Conservation (phyloP, 257 asterid genomes). For the Fraxinus quadrangulata region DNA sequence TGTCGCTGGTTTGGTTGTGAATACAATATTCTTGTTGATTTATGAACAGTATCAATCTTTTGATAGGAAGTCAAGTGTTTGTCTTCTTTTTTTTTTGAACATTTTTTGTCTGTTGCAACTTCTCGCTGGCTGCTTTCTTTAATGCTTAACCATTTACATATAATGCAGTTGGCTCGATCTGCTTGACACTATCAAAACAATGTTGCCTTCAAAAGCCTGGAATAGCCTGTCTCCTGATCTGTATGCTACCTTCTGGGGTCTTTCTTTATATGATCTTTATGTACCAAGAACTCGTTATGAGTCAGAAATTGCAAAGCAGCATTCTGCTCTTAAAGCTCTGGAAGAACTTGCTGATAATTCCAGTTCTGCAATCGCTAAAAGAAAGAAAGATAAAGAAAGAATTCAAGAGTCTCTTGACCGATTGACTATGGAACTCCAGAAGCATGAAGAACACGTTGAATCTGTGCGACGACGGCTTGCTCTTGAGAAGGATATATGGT, state of each 20-base stretch:
- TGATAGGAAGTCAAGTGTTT: background rate
- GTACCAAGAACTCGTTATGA: conserved; percentile 90
- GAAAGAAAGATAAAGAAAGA: conserved; percentile 98
- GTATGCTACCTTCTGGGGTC: conserved; percentile 99
- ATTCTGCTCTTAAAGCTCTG: conserved; percentile 86
- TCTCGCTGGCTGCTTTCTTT: conserved; percentile 22
- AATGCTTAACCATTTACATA: conserved; percentile 20
- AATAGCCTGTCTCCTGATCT: conserved; percentile 97
- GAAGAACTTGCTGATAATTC: conserved; percentile 97
- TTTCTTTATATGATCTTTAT: conserved; percentile 90
- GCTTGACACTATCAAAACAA: conserved; percentile 80
- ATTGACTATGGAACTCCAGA: conserved; percentile 71
- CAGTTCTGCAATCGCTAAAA: conserved; percentile 93
- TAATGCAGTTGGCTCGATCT: conserved; percentile 85
- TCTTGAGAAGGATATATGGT: conserved; percentile 94
- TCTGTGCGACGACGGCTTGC: conserved; percentile 89
- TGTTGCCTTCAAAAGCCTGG: conserved; percentile 98
- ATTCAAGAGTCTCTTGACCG: conserved; percentile 98
- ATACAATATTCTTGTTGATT: conserved; percentile 14
- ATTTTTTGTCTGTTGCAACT: conserved; percentile 2
- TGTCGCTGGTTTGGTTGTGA: conserved; percentile 13
- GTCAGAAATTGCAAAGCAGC: conserved; percentile 87
- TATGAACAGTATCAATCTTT: background rate
- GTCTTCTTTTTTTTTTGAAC: background rate
- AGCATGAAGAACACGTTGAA: conserved; percentile 95